Base-by-base conservation (phyloP, 148 eudicot species). In the Amaranthus palmeri region DNA sequence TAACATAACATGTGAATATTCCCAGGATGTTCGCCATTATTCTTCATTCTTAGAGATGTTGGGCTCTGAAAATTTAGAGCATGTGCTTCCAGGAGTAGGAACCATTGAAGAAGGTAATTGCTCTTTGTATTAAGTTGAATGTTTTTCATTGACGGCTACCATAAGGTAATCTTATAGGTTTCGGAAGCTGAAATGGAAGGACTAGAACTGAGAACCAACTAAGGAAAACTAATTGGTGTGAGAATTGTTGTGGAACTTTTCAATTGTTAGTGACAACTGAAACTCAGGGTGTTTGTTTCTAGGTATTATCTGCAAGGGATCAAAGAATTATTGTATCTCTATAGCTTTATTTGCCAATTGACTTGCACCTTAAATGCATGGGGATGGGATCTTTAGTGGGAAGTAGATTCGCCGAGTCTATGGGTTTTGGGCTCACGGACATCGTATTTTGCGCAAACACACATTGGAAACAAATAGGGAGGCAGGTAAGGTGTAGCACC, bases 31-130 rank as follows among this genome's bases (percentile, higher is more conserved):
- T 15, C 80, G 61, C 44, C 76, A 66, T 62, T 85, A 91, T 86
- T 81, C 81, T 76, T 87, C 97, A 5, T 91, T 93, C 80, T 72
- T 15, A 60, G 87, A 91, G 82, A 93, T 93, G 97, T 79, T 91
- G 83, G 87, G 83, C 73, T 83, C 82, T 8, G 91, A 91, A 79
- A 76, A 84, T 78, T 80, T 93, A 63, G 53, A 74, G 74, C 80
- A 84, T 77, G 88, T 91, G 59, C 89, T 93, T 76, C 98, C 98
- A 53, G 97, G 96, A 68, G 85, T 91, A 54, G 42, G 68, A 60
- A 80, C 84, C 60, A 79, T 87, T 79, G 82, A 85, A 82, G 88
- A 93, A 88, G 98, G 98, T 90, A 82, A 53, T 46, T 45, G 4
- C 18, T 13, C 50, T 65, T 47, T 25, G 15, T 54, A 12, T 46